Base-by-base conservation (phyloP, 2,329 filamentous ascomycete species). In the Triangularia verruculosa region DNA sequence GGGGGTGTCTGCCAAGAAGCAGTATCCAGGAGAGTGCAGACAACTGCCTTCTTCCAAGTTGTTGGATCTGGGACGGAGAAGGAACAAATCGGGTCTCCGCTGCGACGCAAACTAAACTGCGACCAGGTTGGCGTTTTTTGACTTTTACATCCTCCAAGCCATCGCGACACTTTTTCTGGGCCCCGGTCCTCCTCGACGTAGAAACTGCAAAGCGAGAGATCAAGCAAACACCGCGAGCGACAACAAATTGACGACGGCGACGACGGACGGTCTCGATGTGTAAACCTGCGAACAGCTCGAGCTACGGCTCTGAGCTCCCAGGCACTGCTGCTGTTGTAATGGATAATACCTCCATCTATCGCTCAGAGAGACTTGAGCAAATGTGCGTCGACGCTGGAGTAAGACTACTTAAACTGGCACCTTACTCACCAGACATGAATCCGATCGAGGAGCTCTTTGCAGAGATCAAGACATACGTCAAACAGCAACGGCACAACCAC, bases 301-400 rank as follows among this genome's bases (percentile, higher is more conserved):
- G 72, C 72, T 69, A 68, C 70, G 73, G 72, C 72, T 70, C 66
- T 67, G 71, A 69, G 71, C 68, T 51, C 34, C 25, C 61, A 59
- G 8, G 15, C 25, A n/a, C 22, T 17, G 85, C 87, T 15, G 9
- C 22, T 24, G 85, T n/a, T n/a, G n/a, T n/a, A n/a, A n/a, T n/a
- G n/a, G n/a, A n/a, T n/a, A n/a, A n/a, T n/a, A n/a, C n/a, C n/a
- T n/a, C n/a, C n/a, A n/a, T n/a, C n/a, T n/a, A n/a, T n/a, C n/a
- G n/a, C n/a, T n/a, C n/a, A n/a, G n/a, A n/a, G n/a, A n/a, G n/a
- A n/a, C n/a, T n/a, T n/a, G n/a, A n/a, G n/a, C n/a, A n/a, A n/a
- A n/a, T n/a, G n/a, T n/a, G n/a, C n/a, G n/a, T n/a, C n/a, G n/a
- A n/a, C n/a, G n/a, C n/a, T n/a, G n/a, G n/a, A n/a, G n/a, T n/a